Percentiles rank a stretch among this genome's conserved stretches.
These are phyloP conservation scores for Kluyveromyces starmeri DNA, from an alignment of 805 yeast genomes.

Conservation along the genomic window DNA sequence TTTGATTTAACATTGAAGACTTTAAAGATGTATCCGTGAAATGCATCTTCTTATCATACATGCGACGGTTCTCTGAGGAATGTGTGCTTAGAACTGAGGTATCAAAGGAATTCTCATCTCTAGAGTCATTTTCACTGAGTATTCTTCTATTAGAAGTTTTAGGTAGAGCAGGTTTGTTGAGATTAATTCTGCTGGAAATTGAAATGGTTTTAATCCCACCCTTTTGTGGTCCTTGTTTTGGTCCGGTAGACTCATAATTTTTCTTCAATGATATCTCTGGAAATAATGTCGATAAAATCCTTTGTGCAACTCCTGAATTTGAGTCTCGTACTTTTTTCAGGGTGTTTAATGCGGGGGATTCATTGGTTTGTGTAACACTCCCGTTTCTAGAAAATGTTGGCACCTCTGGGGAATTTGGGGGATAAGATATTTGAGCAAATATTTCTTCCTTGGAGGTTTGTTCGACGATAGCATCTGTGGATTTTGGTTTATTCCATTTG, in stretches of 20 bases:
- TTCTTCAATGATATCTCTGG: constrained; percentile 9
- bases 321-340: constrained; percentile 20
- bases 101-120: background rate
- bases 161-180: too few relatives aligned
- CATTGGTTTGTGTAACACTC: background rate
- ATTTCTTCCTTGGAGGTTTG: constrained; percentile 3
- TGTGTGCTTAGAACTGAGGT: background rate
- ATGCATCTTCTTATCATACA: background rate
- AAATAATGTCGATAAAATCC: constrained; percentile 16
- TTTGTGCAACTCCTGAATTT: constrained; percentile 17
- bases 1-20: background rate
- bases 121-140: background rate
- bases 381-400: background rate
- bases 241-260: background rate
- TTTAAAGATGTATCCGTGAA: background rate
- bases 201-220: too few relatives aligned
- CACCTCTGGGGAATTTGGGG: background rate
- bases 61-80: background rate
- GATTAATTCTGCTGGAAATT: too few relatives aligned
- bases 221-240: too few relatives aligned
- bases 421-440: constrained; percentile 1
- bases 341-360: constrained; percentile 21
- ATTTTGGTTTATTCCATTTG: constrained; percentile 4
- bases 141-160: background rate
- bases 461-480: constrained; percentile 7